Evolutionary conservation across 176 grass and related monocot species (phyloP).

Genomic region (Carex pumila): DNA sequence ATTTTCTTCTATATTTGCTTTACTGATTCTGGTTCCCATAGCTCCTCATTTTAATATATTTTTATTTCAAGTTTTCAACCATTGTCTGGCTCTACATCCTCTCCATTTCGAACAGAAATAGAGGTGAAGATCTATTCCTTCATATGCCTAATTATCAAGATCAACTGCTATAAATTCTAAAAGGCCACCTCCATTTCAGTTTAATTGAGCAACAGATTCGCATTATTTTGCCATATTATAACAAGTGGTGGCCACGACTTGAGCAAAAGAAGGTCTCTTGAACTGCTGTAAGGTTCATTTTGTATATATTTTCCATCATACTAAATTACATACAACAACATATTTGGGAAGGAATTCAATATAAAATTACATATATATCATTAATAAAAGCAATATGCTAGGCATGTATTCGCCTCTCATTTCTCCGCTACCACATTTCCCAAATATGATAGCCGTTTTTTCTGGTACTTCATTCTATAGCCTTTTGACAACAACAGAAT

Average conservation of each 20-base stretch:
- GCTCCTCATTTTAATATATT: not conserved
- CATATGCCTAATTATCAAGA: not conserved
- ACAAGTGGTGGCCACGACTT: constrained; percentile 5
- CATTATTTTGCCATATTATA: not conserved
- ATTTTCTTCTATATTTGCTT: not conserved
- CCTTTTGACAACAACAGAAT: not conserved
- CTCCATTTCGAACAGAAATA: not conserved
- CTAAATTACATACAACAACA: too few relatives aligned
- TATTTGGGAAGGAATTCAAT: not conserved
- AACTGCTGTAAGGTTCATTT: too few relatives aligned
- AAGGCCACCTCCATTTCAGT: not conserved
- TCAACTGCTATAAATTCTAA: not conserved
- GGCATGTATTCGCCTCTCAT: not conserved
- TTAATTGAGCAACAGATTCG: not conserved
- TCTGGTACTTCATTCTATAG: not conserved
- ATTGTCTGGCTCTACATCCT: not conserved
- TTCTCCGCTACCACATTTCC: not conserved
- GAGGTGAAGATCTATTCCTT: not conserved
- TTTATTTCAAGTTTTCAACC: not conserved
- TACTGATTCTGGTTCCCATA: not conserved
- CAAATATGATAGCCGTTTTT: not conserved
- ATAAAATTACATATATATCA: not conserved
- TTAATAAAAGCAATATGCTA: not conserved
- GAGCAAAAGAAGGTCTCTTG: too few relatives aligned
- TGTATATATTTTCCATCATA: not conserved